Conservation (phyloP, 352 stramenopile genomes). For the Lagenidium giganteum region DNA sequence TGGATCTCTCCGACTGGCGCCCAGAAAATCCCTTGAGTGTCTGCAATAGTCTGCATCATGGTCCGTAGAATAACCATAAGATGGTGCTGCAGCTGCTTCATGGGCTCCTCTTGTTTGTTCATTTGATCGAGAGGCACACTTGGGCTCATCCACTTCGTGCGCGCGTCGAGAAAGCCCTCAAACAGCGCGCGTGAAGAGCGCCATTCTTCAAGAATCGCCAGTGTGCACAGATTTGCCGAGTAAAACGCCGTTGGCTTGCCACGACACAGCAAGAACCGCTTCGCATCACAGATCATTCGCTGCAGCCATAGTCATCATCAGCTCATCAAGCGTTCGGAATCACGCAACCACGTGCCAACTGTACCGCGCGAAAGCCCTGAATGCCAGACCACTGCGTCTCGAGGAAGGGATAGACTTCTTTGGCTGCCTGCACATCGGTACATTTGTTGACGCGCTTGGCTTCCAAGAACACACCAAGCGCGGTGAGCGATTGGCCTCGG, state of each 20-base stretch:
- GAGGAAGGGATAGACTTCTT: slow-evolving; percentile 54
- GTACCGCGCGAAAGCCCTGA: slow-evolving; percentile 54
- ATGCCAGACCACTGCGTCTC: slow-evolving; percentile 60
- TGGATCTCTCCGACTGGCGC: too few relatives aligned
- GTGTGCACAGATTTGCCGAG: slow-evolving; percentile 48
- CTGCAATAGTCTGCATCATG: slow-evolving; percentile 42
- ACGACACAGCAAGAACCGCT: slow-evolving; percentile 42
- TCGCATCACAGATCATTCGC: slow-evolving; percentile 41
- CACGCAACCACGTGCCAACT: slow-evolving; percentile 1
- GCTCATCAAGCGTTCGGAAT: too few relatives aligned
- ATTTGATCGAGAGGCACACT: background rate
- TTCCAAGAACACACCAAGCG: slow-evolving; percentile 38
- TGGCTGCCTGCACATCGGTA: slow-evolving; percentile 7
- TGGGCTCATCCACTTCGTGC: slow-evolving; percentile 43
- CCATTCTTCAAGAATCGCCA: slow-evolving; percentile 39
- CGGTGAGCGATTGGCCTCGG: slow-evolving; percentile 45
- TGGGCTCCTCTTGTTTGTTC: slow-evolving; percentile 2
- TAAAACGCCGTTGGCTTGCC: slow-evolving; percentile 59
- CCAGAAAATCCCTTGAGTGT: slow-evolving; percentile 64
- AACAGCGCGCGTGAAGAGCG: too few relatives aligned
- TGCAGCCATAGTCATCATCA: slow-evolving; percentile 19
- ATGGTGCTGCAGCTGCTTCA: slow-evolving; percentile 20
- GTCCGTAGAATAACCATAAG: slow-evolving; percentile 60
- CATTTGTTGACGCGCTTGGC: slow-evolving; percentile 27
- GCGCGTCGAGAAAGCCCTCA: slow-evolving; percentile 37